Evolutionary conservation across 78 protist species (phyloP).

Genomic region (Dictyostelium firmibasis): DNA sequence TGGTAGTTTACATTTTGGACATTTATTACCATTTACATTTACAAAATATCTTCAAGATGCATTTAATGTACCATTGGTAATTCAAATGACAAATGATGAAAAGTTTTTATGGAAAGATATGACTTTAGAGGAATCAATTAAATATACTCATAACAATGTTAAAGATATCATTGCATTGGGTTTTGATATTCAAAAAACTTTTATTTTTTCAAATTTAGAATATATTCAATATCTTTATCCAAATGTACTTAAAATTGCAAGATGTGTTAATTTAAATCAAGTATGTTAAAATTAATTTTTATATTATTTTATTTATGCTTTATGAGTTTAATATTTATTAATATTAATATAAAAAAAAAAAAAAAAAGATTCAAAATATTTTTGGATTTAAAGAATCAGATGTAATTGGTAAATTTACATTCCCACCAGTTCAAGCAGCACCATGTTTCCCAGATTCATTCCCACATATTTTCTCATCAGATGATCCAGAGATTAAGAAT

Average conservation of each 20-base stretch:
- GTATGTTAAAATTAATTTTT: background rate
- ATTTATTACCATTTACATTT: slow-evolving; percentile 97
- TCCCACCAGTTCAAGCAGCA: slow-evolving; percentile 98
- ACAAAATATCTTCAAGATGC: slow-evolving; percentile 97
- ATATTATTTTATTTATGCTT: background rate
- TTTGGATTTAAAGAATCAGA: slow-evolving; percentile 91
- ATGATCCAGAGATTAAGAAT: slow-evolving; percentile 30
- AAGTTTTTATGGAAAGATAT: slow-evolving; percentile 96
- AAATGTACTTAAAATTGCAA: slow-evolving; percentile 68
- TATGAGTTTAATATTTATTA: too few species aligned
- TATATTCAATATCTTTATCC: slow-evolving; percentile 88
- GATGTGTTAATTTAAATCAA: slow-evolving; percentile 70
- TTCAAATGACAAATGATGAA: slow-evolving; percentile 99
- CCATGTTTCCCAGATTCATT: slow-evolving; percentile 96
- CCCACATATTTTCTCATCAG: slow-evolving; percentile 95
- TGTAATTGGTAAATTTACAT: slow-evolving; percentile 91
- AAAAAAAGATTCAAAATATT: slow-evolving; percentile 59
- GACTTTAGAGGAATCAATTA: slow-evolving; percentile 84
- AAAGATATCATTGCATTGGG: slow-evolving; percentile 99
- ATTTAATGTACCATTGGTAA: slow-evolving; percentile 97
- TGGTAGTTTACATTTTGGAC: slow-evolving; percentile 98
- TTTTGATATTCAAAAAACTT: slow-evolving; percentile 96
- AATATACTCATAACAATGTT: slow-evolving; percentile 91
- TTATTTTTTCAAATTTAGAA: slow-evolving; percentile 97
- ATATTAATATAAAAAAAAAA: background rate